Evolutionary conservation across 2,329 filamentous ascomycete species (phyloP), one percentile per base, ranked within the genome.

Genomic region (Penicillium sp.): DNA sequence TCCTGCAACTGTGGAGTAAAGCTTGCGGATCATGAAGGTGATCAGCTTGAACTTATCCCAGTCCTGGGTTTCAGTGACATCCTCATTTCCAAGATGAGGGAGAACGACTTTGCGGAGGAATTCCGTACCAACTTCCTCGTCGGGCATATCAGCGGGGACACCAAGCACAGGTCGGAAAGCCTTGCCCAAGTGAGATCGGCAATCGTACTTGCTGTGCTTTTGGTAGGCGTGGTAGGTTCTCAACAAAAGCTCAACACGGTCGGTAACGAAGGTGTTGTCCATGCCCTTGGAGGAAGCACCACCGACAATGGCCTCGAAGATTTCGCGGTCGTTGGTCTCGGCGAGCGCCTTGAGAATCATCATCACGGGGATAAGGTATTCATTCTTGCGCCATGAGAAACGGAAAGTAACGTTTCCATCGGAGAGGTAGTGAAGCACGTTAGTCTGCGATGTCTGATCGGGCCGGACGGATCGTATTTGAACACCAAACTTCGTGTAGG

Each of bases 401-500:
- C 94, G 84, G 76, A 99, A 96, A 0, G 91, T 97, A 66, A 97
- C 87, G 73, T 97, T 97, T 61, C 94, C 94, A 71, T 99, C 94
- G 65, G 83, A 91, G 53, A 99, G 83, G 73, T 97, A 99, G 76
- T 99, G 94, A 45, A 99, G 81, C 32, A 96, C 91, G 68, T 97
- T 99, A 35, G 93, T 97, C 74, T 97, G 93, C 29, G 92, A 97
- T 8, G 93, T 97, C 76, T 99, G 91, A 74, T 99, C 94, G n/a
- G 92, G 92, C 55, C 94, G 86, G 51, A 97, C 91, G 2, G 88
- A 95, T 75, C 94, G 87, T 62, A 97, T 86, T 67, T 96, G 90
- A 54, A 97, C 89, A 80, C 91, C 94, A 68, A 85, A 94, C 55
- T 89, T 88, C 10, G 91, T 95, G 76, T 97, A 99, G 58, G 89